A percentile compares a stretch with the other conserved stretches of the same genome.
phyloP scores from a whole-genome alignment of 2,329 filamentous ascomycete genomes.

The Orbilia brochopaga region DNA sequence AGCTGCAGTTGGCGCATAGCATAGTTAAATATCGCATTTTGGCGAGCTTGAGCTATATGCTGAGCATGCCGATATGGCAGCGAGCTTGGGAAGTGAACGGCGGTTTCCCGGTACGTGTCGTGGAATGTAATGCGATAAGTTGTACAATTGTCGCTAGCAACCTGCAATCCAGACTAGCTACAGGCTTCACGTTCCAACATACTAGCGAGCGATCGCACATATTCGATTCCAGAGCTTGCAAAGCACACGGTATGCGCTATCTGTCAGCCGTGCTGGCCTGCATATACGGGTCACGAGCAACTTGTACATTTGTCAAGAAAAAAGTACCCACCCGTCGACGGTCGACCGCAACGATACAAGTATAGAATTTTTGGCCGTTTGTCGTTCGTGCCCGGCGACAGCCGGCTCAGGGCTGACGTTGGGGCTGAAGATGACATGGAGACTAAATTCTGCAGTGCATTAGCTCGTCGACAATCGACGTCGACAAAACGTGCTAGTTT shows the following conservation, averaged over 20 bases:
- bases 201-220: not conserved
- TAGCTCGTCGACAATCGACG: not conserved
- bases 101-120: too few species aligned
- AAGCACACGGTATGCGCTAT: too few species aligned
- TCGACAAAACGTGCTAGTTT: not conserved
- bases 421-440: slow-evolving; percentile 3
- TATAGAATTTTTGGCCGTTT: too few species aligned
- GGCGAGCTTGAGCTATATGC: not conserved
- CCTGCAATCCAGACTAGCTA: too few species aligned
- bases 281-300: not conserved
- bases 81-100: too few species aligned
- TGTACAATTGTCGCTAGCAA: too few species aligned
- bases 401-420: slow-evolving; percentile 2
- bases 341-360: not conserved
- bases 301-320: too few species aligned
- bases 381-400: not conserved
- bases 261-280: too few species aligned
- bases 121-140: too few species aligned
- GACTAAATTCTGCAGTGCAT: not conserved
- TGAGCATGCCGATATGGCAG: too few species aligned
- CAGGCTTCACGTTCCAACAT: too few species aligned
- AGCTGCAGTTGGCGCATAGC: not conserved
- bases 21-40: not conserved
- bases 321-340: not conserved
- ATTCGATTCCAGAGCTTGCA: not conserved